Evolutionary conservation across 192 early-diverging fungal genomes (phyloP).

Genomic region (Diversispora epigaea): DNA sequence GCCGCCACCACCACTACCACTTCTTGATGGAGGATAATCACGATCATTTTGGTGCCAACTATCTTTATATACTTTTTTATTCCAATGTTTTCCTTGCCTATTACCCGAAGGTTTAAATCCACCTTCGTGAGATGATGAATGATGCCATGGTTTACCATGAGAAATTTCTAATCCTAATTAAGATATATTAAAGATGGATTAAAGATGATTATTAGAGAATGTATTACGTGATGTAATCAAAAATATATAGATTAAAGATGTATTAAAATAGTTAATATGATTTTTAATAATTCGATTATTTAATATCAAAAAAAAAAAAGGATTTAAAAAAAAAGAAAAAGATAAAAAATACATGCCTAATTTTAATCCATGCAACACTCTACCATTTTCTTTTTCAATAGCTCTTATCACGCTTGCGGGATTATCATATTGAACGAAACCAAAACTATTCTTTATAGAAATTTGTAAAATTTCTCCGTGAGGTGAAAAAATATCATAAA

Average conservation of each 20-base stretch:
- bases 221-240: no score
- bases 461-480: conserved; percentile 33
- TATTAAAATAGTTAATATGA: no score
- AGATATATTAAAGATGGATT: no score
- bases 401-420: conserved; percentile 26
- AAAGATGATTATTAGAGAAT: no score
- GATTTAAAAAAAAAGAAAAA: no score
- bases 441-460: conserved; percentile 36
- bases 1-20: no score
- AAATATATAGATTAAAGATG: no score
- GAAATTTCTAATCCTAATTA: conserved; percentile 30
- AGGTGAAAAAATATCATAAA: conserved; percentile 33
- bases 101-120: conserved; percentile 6
- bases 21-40: background rate
- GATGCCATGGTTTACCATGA: conserved; percentile 32
- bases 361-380: conserved; percentile 32
- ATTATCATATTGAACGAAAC: conserved; percentile 34
- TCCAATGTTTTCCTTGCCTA: conserved; percentile 19
- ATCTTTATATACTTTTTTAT: conserved; percentile 26
- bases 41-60: conserved; percentile 23
- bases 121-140: conserved; percentile 2
- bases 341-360: conserved; percentile 19
- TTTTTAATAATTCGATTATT: no score
- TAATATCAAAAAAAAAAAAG: no score
- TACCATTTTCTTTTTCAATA: conserved; percentile 31